Evolutionary conservation across 2,329 filamentous ascomycete species (phyloP), one percentile per base, ranked within the genome.

Genomic region (Colletotrichum sp.): DNA sequence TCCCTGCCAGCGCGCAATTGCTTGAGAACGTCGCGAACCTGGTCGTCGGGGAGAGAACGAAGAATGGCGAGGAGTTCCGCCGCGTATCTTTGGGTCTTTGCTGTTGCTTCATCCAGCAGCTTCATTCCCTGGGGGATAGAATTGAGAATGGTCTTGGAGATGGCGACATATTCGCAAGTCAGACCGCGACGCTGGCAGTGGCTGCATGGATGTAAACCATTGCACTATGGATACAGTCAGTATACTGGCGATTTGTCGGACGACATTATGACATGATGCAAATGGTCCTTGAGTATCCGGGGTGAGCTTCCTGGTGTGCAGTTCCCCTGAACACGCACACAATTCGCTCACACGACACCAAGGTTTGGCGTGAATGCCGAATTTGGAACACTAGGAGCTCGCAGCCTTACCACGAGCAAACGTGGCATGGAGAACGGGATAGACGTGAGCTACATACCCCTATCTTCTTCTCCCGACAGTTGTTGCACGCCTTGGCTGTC

Each of bases 391-490:
- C 18, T n/a, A n/a, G 18, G 18, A 38, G 10, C 6, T 38, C 60
- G 30, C 15, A 48, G 16, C 36, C 15, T 26, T 3, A 65, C 36
- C 13, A 26, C 24, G 62, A n/a, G 34, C 6, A 52, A 18, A 36
- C 15, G 10, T 8, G 8, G 30, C 24, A 8, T 7, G 24, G 7
- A 56, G 4, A 21, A 56, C 52, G 21, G 52, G 16, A 24, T 21
- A 26, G 32, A 64, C 4, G n/a, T 61, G 61, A 43, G 24, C 8
- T 8, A 70, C 66, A 5, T 66, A 74, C 71, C 67, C 71, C 71
- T 66, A 74, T 71, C 67, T 74, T 74, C 71, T 74, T 74, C 71
- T 74, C 67, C 4, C 67, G 18, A 56, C 71, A 74, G 21, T 24
- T 55, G 24, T 74, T 74, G 67, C 71, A 74, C 1, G 71, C 71